A percentile compares a stretch with the other conserved stretches of the same genome.
These are phyloP conservation scores for Hyparrhenia diplandra DNA, from an alignment of 176 grass and related monocot species.

Conservation along the genomic window DNA sequence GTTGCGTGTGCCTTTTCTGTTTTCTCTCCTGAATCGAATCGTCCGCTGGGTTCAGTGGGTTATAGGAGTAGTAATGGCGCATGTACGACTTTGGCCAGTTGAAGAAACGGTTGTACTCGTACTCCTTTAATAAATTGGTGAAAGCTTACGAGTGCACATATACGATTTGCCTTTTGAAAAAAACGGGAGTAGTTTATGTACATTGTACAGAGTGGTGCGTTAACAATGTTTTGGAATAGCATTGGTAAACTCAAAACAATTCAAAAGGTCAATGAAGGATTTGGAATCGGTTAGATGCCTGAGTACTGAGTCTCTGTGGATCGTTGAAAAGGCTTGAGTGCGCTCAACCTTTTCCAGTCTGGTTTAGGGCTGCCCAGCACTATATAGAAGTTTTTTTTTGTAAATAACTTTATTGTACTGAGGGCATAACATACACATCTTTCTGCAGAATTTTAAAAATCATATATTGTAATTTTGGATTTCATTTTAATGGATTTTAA, in stretches of 20 bases:
- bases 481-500: too few relatives aligned
- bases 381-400: neutral
- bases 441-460: neutral
- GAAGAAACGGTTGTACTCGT: neutral
- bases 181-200: neutral
- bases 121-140: neutral
- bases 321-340: neutral
- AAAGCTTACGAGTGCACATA: neutral
- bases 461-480: too few relatives aligned
- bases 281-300: conserved; percentile 6
- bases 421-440: neutral
- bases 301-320: neutral
- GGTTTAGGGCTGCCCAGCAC: neutral
- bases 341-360: conserved; percentile 17
- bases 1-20: neutral
- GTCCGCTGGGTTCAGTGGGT: neutral
- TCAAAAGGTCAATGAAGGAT: neutral
- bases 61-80: neutral
- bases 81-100: neutral
- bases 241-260: neutral
- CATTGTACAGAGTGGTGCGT: neutral
- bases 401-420: neutral
- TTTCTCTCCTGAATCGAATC: neutral
- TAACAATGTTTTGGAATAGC: conserved; percentile 20
- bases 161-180: neutral